phyloP scores from a whole-genome alignment of 2,329 filamentous ascomycete species.

The Xylariaceae sp. region DNA sequence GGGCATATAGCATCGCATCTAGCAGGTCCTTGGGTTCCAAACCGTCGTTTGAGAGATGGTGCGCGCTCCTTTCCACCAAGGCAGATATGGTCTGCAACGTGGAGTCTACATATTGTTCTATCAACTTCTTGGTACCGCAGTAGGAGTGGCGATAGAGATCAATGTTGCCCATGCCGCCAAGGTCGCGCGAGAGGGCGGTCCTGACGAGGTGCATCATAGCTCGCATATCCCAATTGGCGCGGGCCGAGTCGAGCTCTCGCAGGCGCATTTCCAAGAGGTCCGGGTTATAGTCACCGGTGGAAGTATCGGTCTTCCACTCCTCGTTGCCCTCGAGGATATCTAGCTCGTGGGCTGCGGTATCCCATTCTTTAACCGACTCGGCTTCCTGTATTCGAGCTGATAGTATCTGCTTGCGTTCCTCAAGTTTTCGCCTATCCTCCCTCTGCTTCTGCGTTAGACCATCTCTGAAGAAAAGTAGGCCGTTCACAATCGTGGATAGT shows the following conservation, averaged over 20 bases:
- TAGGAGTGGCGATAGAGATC: slow-evolving; percentile 83
- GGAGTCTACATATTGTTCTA: slow-evolving; percentile 84
- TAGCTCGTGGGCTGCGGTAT: slow-evolving; percentile 72
- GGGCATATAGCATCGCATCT: slow-evolving; percentile 70
- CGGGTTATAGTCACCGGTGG: slow-evolving; percentile 70
- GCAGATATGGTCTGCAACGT: slow-evolving; percentile 73
- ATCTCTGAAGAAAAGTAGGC: slow-evolving; percentile 53
- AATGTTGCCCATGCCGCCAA: slow-evolving; percentile 84
- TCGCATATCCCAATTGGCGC: slow-evolving; percentile 69
- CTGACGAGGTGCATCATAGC: slow-evolving; percentile 81
- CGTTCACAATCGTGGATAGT: slow-evolving; percentile 44
- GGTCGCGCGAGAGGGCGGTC: slow-evolving; percentile 76
- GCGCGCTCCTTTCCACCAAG: slow-evolving; percentile 64
- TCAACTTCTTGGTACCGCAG: slow-evolving; percentile 82
- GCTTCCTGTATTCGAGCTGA: slow-evolving; percentile 69
- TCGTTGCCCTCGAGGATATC: slow-evolving; percentile 81
- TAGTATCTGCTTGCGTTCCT: slow-evolving; percentile 65
- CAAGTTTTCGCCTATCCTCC: slow-evolving; percentile 48
- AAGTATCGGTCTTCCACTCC: slow-evolving; percentile 72
- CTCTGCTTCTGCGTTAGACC: slow-evolving; percentile 56
- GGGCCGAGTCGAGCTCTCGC: slow-evolving; percentile 73
- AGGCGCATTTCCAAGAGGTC: slow-evolving; percentile 70
- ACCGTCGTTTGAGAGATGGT: slow-evolving; percentile 53
- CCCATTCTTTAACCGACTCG: slow-evolving; percentile 72
- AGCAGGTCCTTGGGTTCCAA: slow-evolving; percentile 63